Conservation (phyloP, 495 filamentous ascomycete species). For the Penicillium ochrochloron region DNA sequence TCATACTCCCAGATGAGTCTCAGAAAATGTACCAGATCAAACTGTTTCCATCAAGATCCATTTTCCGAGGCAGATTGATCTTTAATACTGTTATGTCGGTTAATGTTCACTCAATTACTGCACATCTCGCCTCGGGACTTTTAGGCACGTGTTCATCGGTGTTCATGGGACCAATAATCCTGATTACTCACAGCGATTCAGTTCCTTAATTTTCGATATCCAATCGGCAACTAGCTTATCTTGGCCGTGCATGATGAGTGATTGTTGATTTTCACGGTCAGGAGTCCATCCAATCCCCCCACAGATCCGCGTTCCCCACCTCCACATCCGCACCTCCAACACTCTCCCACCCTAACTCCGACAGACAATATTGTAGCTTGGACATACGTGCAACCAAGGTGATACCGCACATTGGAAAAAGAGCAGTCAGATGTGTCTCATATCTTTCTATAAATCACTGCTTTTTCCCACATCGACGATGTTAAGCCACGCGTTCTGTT, state of each 20-base stretch:
- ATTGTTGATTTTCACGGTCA: not conserved
- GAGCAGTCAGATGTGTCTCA: not conserved
- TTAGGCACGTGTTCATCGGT: not conserved
- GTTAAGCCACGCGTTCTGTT: not conserved
- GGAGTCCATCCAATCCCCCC: conserved; percentile 37
- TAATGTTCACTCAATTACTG: too few species aligned
- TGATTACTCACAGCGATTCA: not conserved
- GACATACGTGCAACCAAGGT: not conserved
- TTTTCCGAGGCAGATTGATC: too few species aligned
- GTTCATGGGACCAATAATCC: not conserved
- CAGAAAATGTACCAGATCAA: too few species aligned
- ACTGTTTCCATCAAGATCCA: too few species aligned
- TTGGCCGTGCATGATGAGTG: not conserved
- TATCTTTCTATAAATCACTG: not conserved
- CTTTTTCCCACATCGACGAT: not conserved
- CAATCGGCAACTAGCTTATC: not conserved
- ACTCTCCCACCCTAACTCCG: conserved; percentile 6
- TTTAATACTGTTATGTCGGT: too few species aligned
- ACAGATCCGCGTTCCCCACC: conserved; percentile 19
- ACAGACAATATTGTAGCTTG: not conserved
- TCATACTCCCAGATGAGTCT: too few species aligned
- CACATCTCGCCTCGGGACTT: too few species aligned
- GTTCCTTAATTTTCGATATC: not conserved
- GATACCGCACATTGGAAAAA: not conserved
- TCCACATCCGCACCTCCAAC: conserved; percentile 19